Evolutionary conservation across 257 asterid species (phyloP).

Genomic region (Solanum chiquidenum): DNA sequence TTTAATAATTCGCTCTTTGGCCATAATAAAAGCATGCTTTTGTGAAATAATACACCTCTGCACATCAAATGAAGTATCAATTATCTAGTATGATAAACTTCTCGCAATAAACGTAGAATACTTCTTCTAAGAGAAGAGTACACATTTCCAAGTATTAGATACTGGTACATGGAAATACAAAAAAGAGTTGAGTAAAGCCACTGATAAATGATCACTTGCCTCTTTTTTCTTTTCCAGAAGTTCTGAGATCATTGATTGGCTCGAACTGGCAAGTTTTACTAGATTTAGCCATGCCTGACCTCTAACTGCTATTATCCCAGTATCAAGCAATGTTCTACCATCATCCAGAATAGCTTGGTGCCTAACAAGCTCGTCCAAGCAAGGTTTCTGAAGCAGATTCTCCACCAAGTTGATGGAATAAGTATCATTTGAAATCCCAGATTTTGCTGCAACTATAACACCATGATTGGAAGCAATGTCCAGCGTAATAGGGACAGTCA

Average conservation of each 20-base stretch:
- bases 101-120: neutral
- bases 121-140: neutral
- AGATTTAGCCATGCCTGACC: slow-evolving; percentile 96
- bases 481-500: slow-evolving; percentile 89
- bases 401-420: slow-evolving; percentile 46
- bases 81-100: neutral
- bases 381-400: slow-evolving; percentile 91
- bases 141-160: neutral
- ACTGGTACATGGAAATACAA: neutral
- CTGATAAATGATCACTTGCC: slow-evolving; percentile 33
- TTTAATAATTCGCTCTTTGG: neutral
- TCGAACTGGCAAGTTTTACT: slow-evolving; percentile 52
- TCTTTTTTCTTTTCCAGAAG: slow-evolving; percentile 73
- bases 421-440: slow-evolving; percentile 18
- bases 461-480: slow-evolving; percentile 95
- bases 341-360: slow-evolving; percentile 78
- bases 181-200: neutral
- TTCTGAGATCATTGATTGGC: slow-evolving; percentile 58
- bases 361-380: slow-evolving; percentile 51
- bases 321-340: slow-evolving; percentile 90
- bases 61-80: neutral
- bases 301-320: slow-evolving; percentile 89
- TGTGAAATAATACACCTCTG: neutral
- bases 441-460: slow-evolving; percentile 80
- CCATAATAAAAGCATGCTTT: neutral